Percentiles rank a stretch among this genome's conserved stretches.
Conservation (phyloP, 257 asterid species). For the Petunia axillaris region DNA sequence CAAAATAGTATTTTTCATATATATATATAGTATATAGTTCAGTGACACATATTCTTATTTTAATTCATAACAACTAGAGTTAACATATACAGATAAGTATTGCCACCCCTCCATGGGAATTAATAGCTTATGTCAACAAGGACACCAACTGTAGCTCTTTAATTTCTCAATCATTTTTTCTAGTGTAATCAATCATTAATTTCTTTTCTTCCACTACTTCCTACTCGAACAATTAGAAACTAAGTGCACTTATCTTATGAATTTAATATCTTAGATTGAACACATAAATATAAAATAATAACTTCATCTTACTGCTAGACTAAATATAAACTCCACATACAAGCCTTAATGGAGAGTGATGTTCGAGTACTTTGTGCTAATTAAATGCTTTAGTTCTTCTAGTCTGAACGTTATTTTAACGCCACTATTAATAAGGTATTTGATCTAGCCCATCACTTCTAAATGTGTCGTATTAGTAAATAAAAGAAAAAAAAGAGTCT, state of each 20-base stretch:
- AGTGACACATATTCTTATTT: too few relatives aligned
- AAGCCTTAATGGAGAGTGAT: slow-evolving; percentile 19
- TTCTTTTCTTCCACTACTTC: neutral
- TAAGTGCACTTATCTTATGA: neutral
- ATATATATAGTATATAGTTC: too few relatives aligned
- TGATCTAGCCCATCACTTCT: neutral
- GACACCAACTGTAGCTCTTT: neutral
- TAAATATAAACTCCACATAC: neutral
- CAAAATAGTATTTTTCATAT: too few relatives aligned
- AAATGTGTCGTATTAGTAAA: neutral
- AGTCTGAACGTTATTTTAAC: neutral
- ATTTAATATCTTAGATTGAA: neutral
- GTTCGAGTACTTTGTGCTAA: neutral
- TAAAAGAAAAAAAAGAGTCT: neutral
- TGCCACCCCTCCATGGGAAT: too few relatives aligned
- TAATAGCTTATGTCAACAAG: neutral
- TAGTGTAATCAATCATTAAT: neutral
- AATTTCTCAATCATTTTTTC: too few relatives aligned
- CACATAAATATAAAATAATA: neutral
- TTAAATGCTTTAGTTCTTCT: neutral
- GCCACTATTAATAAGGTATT: slow-evolving; percentile 2
- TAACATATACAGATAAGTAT: too few relatives aligned
- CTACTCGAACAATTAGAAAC: neutral
- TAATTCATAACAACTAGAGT: too few relatives aligned
- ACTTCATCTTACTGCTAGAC: neutral